phyloP scores from a whole-genome alignment of 345 rosid species.

The Adansonia digitata region DNA sequence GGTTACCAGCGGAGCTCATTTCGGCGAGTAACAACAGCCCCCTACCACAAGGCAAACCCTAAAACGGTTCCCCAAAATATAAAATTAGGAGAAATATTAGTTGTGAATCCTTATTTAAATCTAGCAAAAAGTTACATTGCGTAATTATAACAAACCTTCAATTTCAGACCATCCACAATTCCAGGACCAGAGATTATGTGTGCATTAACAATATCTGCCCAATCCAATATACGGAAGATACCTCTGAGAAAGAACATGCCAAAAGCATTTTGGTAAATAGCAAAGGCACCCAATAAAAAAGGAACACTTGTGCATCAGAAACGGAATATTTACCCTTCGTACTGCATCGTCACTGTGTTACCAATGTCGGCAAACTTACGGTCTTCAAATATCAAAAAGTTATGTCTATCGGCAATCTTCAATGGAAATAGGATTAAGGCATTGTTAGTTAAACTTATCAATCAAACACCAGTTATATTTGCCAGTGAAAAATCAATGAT shows the following conservation, averaged over 20 bases:
- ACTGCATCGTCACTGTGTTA: conserved; percentile 97
- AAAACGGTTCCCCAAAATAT: neutral
- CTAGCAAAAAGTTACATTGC: neutral
- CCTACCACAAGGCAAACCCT: conserved; percentile 94
- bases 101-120: neutral
- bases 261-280: neutral
- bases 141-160: conserved; percentile 53
- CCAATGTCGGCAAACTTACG: conserved; percentile 99
- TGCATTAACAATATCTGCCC: conserved; percentile 94
- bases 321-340: conserved; percentile 60
- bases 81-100: conserved; percentile 10
- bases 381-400: conserved; percentile 90
- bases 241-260: conserved; percentile 49
- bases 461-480: neutral
- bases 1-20: conserved; percentile 99
- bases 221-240: conserved; percentile 70
- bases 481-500: neutral
- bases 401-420: conserved; percentile 85
- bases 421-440: neutral
- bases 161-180: conserved; percentile 84
- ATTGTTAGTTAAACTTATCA: neutral
- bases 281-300: neutral
- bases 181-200: conserved; percentile 96
- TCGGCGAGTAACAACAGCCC: conserved; percentile 90
- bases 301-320: neutral